These are phyloP conservation scores for Paraconiothyrium brasiliense DNA, from an alignment of 2,329 filamentous ascomycete species.

Conservation along the genomic window DNA sequence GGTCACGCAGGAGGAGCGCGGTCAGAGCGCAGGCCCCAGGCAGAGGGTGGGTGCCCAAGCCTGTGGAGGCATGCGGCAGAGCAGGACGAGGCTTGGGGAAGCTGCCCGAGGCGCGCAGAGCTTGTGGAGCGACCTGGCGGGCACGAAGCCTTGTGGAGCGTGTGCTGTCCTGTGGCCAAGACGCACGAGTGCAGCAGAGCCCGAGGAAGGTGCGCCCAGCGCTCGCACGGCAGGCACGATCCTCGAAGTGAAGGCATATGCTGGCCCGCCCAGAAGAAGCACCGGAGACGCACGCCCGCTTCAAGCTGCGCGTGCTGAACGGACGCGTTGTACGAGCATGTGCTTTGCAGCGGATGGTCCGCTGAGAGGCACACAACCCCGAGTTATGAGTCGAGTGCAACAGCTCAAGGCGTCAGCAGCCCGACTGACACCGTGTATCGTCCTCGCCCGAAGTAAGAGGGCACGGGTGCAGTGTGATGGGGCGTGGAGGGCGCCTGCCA, in stretches of 20 bases:
- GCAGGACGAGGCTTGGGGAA: not conserved
- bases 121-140: not conserved
- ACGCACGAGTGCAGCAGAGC: not conserved
- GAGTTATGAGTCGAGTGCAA: not conserved
- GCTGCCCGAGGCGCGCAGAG: not conserved
- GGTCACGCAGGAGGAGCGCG: not conserved
- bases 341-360: not conserved
- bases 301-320: not conserved
- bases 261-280: not conserved
- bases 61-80: not conserved
- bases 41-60: not conserved
- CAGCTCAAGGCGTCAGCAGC: not conserved
- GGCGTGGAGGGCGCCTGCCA: not conserved
- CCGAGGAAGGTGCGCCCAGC: not conserved
- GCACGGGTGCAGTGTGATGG: not conserved
- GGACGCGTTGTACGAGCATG: not conserved
- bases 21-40: not conserved
- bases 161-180: not conserved
- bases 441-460: slow-evolving; percentile 1
- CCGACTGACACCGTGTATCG: not conserved
- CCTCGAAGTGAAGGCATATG: not conserved
- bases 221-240: not conserved
- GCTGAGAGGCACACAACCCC: not conserved
- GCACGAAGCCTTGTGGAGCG: not conserved
- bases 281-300: not conserved